Evolutionary conservation across 2,329 filamentous ascomycete genomes (phyloP).

Genomic region (Fusarium illudens): DNA sequence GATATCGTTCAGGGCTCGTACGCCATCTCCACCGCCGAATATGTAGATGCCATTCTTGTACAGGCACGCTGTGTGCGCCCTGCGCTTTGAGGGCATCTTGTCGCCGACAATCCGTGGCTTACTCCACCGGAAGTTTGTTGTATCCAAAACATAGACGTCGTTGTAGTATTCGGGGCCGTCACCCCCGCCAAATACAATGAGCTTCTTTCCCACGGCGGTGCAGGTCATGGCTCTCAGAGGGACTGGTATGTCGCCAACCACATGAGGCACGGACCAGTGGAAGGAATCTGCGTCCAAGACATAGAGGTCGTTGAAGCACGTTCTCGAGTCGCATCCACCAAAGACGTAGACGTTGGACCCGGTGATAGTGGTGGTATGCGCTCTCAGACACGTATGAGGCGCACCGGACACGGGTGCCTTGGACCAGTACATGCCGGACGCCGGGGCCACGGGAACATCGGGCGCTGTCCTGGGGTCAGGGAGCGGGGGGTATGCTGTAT

Average conservation of each 20-base stretch:
- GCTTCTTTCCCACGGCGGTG: slow-evolving; percentile 74
- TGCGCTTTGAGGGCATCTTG: slow-evolving; percentile 65
- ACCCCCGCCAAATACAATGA: slow-evolving; percentile 74
- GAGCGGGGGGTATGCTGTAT: slow-evolving; percentile 64
- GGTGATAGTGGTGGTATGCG: slow-evolving; percentile 72
- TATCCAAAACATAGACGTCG: slow-evolving; percentile 76
- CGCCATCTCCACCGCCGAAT: slow-evolving; percentile 76
- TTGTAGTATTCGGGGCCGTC: slow-evolving; percentile 77
- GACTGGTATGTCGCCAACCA: slow-evolving; percentile 70
- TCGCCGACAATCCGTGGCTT: slow-evolving; percentile 68
- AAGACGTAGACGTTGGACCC: slow-evolving; percentile 75
- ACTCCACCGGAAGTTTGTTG: slow-evolving; percentile 72
- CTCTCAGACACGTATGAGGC: slow-evolving; percentile 68
- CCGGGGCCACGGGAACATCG: slow-evolving; percentile 69
- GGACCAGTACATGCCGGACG: slow-evolving; percentile 79
- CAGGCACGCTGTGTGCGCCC: slow-evolving; percentile 75
- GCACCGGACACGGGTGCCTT: slow-evolving; percentile 70
- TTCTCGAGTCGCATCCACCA: slow-evolving; percentile 71
- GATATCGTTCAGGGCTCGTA: slow-evolving; percentile 75
- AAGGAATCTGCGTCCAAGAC: slow-evolving; percentile 75
- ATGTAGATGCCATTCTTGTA: slow-evolving; percentile 77
- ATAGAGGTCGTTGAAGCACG: slow-evolving; percentile 75
- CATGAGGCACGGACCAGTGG: slow-evolving; percentile 72
- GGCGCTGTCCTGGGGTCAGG: slow-evolving; percentile 64
- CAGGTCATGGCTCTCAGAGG: slow-evolving; percentile 76